Conservation (phyloP, 306 rosid species). For the Crataegus laevigata region DNA sequence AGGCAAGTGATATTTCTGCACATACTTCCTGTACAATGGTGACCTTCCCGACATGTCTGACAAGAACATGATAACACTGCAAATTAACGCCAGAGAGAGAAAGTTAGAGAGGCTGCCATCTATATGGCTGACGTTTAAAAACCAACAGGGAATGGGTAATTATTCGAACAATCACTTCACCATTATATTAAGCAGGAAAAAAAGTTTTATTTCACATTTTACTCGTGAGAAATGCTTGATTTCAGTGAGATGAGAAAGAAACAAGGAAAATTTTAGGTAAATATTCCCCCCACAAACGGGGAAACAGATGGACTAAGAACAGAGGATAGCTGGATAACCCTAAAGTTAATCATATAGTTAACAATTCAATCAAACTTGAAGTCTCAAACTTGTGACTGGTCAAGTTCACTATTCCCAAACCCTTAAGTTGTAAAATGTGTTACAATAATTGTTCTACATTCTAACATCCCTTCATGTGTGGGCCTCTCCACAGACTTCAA, state of each 20-base stretch:
- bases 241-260: neutral
- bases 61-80: conserved; percentile 84
- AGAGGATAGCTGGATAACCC: neutral
- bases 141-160: neutral
- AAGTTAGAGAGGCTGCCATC: neutral
- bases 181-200: neutral
- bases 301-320: neutral
- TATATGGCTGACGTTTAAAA: neutral
- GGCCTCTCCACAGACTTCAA: neutral
- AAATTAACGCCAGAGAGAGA: conserved; percentile 26
- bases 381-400: neutral
- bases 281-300: neutral
- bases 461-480: neutral
- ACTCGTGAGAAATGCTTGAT: neutral
- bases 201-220: neutral
- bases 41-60: conserved; percentile 90
- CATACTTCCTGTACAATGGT: conserved; percentile 92
- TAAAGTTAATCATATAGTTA: conserved; percentile 6
- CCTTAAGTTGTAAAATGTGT: neutral
- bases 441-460: neutral
- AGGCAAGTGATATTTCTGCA: neutral
- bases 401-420: neutral
- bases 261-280: neutral
- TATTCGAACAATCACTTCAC: neutral
- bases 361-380: neutral